Evolutionary conservation across 768 basidiomycete genomes (phyloP).

Genomic region (Mycena amicta): DNA sequence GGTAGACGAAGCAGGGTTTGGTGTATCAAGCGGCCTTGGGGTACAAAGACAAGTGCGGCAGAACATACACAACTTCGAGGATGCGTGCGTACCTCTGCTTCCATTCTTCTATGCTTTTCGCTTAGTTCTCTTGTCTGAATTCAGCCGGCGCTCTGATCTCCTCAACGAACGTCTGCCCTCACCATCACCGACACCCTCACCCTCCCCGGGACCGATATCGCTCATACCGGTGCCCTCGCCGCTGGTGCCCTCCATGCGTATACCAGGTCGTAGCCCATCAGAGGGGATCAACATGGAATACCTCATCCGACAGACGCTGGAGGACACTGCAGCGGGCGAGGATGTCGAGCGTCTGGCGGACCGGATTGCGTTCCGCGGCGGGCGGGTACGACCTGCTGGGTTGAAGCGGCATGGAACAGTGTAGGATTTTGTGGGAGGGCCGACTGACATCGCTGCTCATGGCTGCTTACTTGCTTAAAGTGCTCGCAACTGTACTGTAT

Average conservation of each 20-base stretch:
- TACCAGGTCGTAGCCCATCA: constrained; percentile 39
- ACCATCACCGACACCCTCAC: constrained; percentile 39
- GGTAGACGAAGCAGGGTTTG: constrained; percentile 26
- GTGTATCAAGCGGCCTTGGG: constrained; percentile 54
- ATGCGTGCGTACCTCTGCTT: constrained; percentile 57
- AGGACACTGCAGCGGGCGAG: constrained; percentile 52
- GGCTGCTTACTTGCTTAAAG: not conserved
- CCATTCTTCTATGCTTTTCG: constrained; percentile 3
- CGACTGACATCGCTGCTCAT: not conserved
- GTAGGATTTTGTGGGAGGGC: constrained; percentile 24
- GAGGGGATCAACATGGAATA: constrained; percentile 64
- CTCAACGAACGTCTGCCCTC: constrained; percentile 79
- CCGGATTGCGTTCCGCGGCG: constrained; percentile 53
- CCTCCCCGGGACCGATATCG: constrained; percentile 22
- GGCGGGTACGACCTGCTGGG: constrained; percentile 47
- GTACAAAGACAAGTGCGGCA: constrained; percentile 64
- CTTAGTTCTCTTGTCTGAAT: not conserved
- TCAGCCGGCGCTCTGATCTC: constrained; percentile 70
- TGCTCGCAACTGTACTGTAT: not conserved
- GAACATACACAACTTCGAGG: constrained; percentile 72
- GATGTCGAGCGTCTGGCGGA: constrained; percentile 67
- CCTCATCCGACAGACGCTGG: constrained; percentile 61
- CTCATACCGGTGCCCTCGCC: constrained; percentile 8
- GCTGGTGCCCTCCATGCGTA: constrained; percentile 61
- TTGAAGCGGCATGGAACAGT: constrained; percentile 70